phyloP scores from a whole-genome alignment of 768 basidiomycete genomes.

The Calvatia gigantea region DNA sequence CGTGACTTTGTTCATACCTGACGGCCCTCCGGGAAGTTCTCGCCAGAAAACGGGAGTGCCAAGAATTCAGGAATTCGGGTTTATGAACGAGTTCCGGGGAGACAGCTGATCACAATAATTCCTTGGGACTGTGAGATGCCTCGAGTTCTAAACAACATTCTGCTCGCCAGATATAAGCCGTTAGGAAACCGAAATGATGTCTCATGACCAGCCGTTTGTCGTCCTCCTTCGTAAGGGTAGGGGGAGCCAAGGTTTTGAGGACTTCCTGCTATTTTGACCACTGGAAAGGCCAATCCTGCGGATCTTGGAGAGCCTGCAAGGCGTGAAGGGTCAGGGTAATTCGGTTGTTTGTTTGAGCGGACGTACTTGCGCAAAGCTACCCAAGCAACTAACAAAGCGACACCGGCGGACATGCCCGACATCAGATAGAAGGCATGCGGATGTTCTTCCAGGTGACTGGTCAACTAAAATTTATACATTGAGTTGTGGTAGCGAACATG shows the following conservation, averaged over 20 bases:
- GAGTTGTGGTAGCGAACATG: conserved; percentile 12
- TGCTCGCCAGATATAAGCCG: background rate
- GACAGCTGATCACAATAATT: too few species aligned
- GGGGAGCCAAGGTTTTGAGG: conserved; percentile 38
- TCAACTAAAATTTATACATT: conserved; percentile 43
- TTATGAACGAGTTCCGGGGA: too few species aligned
- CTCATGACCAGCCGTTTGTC: conserved; percentile 39
- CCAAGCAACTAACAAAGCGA: conserved; percentile 62
- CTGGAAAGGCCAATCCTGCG: conserved; percentile 45
- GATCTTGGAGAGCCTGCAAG: conserved; percentile 38
- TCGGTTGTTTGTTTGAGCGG: conserved; percentile 6
- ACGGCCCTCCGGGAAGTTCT: too few species aligned
- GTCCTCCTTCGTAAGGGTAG: conserved; percentile 41
- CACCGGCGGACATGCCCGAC: conserved; percentile 52
- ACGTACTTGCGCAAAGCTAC: conserved; percentile 61
- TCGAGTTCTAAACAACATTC: too few species aligned
- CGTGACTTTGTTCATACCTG: too few species aligned
- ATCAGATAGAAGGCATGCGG: conserved; percentile 73
- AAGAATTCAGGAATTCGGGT: too few species aligned
- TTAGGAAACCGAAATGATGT: background rate
- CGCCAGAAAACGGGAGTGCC: too few species aligned
- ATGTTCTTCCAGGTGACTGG: conserved; percentile 67
- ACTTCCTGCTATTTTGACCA: conserved; percentile 23
- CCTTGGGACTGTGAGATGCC: too few species aligned
- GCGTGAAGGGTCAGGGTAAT: conserved; percentile 7